A percentile compares a stretch with the other conserved stretches of the same genome.
Evolutionary conservation across 768 basidiomycete species (phyloP).

Genomic region (Lactifluus piperatus): DNA sequence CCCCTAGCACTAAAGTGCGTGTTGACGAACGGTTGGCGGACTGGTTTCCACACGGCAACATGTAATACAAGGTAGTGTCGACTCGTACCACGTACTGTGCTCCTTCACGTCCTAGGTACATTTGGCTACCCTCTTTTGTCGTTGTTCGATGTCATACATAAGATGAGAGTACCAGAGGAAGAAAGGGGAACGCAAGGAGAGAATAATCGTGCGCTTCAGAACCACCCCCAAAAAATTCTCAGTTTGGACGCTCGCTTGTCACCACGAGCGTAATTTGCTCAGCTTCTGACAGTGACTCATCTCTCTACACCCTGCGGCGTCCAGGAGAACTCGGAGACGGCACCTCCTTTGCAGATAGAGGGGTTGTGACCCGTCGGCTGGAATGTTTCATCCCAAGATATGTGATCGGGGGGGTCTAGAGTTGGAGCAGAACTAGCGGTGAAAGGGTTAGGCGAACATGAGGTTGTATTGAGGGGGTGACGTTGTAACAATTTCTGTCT

Average conservation of each 20-base stretch:
- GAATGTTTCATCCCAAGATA: background rate
- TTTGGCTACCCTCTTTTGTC: background rate
- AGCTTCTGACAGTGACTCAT: background rate
- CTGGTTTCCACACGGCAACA: background rate
- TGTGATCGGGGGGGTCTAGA: conserved; percentile 6
- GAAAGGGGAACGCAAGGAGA: background rate
- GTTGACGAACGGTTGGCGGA: background rate
- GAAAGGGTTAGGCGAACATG: conserved; percentile 13
- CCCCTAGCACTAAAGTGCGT: background rate
- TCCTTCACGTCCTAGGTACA: background rate
- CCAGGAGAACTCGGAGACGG: background rate
- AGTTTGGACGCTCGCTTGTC: background rate
- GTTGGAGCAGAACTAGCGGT: conserved; percentile 7
- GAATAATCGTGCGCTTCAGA: background rate
- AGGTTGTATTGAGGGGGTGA: background rate
- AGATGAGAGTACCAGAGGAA: background rate
- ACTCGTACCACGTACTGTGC: background rate
- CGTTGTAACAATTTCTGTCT: background rate
- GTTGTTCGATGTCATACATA: background rate
- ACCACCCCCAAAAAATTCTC: background rate
- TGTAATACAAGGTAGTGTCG: background rate
- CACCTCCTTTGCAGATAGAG: background rate
- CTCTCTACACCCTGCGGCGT: background rate
- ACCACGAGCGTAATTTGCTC: background rate
- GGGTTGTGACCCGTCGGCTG: background rate